phyloP scores from a whole-genome alignment of 169 alveolate genomes.

The Babesia divergens region DNA sequence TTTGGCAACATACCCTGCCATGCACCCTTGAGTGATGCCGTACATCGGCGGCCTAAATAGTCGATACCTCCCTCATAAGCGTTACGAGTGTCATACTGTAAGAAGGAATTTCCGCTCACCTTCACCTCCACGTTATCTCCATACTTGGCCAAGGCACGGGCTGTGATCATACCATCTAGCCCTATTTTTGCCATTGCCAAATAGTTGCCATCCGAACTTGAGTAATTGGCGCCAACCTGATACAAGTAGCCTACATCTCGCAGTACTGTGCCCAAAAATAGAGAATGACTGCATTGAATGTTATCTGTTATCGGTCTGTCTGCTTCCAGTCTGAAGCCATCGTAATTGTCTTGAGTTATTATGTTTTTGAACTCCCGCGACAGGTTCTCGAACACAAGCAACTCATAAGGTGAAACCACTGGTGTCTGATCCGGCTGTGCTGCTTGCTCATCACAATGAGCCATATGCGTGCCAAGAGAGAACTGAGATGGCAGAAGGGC shows the following conservation, averaged over 20 bases:
- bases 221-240: constrained; percentile 86
- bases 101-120: constrained; percentile 77
- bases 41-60: constrained; percentile 75
- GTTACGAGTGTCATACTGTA: constrained; percentile 77
- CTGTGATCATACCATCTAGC: constrained; percentile 81
- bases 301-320: constrained; percentile 78
- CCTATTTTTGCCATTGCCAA: constrained; percentile 79
- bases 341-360: constrained; percentile 85
- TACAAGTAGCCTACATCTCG: constrained; percentile 81
- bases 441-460: constrained; percentile 32
- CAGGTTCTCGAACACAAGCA: constrained; percentile 74
- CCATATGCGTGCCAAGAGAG: background rate
- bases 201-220: constrained; percentile 77
- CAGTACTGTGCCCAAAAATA: constrained; percentile 81
- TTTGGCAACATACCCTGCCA: constrained; percentile 74
- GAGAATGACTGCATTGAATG: constrained; percentile 83
- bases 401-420: constrained; percentile 16
- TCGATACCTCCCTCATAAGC: constrained; percentile 84
- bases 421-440: constrained; percentile 26
- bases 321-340: constrained; percentile 89
- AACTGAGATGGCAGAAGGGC: constrained; percentile 17
- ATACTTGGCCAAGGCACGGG: constrained; percentile 67
- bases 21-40: constrained; percentile 80
- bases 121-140: constrained; percentile 73
- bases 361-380: constrained; percentile 83